Conservation (phyloP, 179 eudicot genomes). For the Pouteria campechiana region DNA sequence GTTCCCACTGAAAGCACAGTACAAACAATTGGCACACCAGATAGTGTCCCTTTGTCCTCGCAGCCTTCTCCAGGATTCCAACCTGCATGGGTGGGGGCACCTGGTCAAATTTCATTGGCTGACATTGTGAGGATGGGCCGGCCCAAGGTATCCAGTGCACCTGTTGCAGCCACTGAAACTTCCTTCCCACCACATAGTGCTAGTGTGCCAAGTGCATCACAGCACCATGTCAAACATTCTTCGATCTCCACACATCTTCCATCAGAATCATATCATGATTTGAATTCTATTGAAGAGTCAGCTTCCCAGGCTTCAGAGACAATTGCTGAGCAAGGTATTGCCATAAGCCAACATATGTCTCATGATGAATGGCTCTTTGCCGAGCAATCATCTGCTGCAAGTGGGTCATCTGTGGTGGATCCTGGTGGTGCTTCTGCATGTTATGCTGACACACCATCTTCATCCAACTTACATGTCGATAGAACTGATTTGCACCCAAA, state of each 20-base stretch:
- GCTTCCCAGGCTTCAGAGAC: slow-evolving; percentile 28
- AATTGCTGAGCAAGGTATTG: slow-evolving; percentile 15
- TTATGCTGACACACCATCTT: slow-evolving; percentile 29
- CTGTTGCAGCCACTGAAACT: too few relatives aligned
- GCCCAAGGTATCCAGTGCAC: slow-evolving; percentile 39
- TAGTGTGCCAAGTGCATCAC: slow-evolving; percentile 23
- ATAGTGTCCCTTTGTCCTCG: slow-evolving; percentile 28
- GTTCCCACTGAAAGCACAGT: slow-evolving; percentile 28
- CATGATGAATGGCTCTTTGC: slow-evolving; percentile 62
- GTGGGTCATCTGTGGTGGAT: slow-evolving; percentile 28
- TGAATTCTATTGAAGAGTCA: slow-evolving; percentile 28
- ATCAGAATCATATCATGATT: slow-evolving; percentile 20
- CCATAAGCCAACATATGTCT: slow-evolving; percentile 23
- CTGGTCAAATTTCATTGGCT: slow-evolving; percentile 92
- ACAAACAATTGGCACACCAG: slow-evolving; percentile 20
- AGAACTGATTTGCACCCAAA: slow-evolving; percentile 16
- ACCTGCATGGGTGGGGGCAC: slow-evolving; percentile 57
- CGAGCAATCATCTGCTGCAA: slow-evolving; percentile 45
- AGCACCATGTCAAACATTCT: slow-evolving; percentile 18
- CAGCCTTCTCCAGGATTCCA: slow-evolving; percentile 60
- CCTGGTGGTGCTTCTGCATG: slow-evolving; percentile 29
- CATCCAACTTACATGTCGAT: slow-evolving; percentile 16
- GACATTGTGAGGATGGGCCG: slow-evolving; percentile 97
- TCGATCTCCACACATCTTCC: slow-evolving; percentile 26
- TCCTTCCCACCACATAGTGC: too few relatives aligned